Evolutionary conservation across 2,329 filamentous ascomycete species (phyloP).

Genomic region (Aspergillus sp.): DNA sequence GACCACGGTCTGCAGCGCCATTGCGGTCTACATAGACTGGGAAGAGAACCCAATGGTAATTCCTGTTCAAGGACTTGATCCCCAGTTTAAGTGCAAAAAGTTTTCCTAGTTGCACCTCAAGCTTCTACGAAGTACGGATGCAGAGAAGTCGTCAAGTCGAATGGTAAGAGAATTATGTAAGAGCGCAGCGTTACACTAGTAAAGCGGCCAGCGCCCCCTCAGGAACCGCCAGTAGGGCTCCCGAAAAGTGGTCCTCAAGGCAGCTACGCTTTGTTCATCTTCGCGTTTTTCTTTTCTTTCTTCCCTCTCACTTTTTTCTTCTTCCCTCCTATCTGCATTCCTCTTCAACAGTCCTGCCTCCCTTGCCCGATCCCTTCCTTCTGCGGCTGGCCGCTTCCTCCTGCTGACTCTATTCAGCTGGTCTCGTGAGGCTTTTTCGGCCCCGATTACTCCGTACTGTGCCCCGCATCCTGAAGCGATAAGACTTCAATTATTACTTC

Average conservation of each 20-base stretch:
- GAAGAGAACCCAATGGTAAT: too few relatives aligned
- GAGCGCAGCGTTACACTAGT: background rate
- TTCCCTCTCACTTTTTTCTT: conserved; percentile 2
- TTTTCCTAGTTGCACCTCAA: too few relatives aligned
- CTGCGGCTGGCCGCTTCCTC: conserved; percentile 17
- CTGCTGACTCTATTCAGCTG: background rate
- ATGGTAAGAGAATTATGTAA: background rate
- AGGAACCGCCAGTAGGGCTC: background rate
- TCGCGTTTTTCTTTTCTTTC: conserved; percentile 9
- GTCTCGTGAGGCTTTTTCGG: conserved; percentile 19
- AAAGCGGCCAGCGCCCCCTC: background rate
- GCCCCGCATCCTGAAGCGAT: conserved; percentile 11
- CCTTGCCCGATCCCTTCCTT: background rate
- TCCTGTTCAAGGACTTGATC: too few relatives aligned
- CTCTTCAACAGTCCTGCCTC: background rate
- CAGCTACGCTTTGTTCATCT: conserved; percentile 11
- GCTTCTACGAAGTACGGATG: too few relatives aligned
- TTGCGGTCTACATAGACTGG: too few relatives aligned
- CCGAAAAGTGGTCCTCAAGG: conserved; percentile 8
- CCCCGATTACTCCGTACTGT: conserved; percentile 14
- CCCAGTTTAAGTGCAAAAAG: too few relatives aligned
- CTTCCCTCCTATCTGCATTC: conserved; percentile 1
- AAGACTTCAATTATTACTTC: background rate
- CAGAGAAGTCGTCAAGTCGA: too few relatives aligned
- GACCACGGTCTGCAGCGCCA: too few relatives aligned